phyloP scores from a whole-genome alignment of 1,284 basidiomycete species.

The Cryptococcus sp. region DNA sequence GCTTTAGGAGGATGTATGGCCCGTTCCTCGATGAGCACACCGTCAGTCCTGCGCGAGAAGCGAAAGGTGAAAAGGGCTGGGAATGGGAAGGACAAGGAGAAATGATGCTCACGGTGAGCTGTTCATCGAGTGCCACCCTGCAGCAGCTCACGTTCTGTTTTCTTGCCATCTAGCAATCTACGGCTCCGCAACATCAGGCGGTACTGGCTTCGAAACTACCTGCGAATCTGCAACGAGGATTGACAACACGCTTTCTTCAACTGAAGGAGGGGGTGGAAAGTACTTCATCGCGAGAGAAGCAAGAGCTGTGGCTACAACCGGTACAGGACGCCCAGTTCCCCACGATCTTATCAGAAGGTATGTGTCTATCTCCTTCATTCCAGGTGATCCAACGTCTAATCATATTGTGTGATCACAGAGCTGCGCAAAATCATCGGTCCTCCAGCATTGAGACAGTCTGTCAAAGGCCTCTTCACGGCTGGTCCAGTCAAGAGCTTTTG shows the following conservation, averaged over 20 bases:
- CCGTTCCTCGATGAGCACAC: constrained; percentile 68
- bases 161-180: constrained; percentile 62
- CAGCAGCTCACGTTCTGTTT: background rate
- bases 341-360: constrained; percentile 63
- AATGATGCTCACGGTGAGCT: background rate
- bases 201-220: constrained; percentile 76
- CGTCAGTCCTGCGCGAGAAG: background rate
- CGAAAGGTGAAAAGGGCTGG: constrained; percentile 14
- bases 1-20: constrained; percentile 86
- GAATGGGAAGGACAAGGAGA: constrained; percentile 23
- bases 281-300: background rate
- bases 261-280: background rate
- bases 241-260: constrained; percentile 26
- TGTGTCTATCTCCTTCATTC: constrained; percentile 9
- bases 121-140: too few relatives aligned
- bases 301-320: constrained; percentile 70
- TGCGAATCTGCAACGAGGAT: constrained; percentile 55
- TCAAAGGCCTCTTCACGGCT: constrained; percentile 84
- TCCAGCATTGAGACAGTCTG: constrained; percentile 78
- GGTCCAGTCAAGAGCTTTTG: constrained; percentile 74
- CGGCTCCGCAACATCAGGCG: constrained; percentile 64
- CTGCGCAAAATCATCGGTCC: constrained; percentile 73
- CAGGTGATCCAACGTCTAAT: background rate
- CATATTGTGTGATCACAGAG: constrained; percentile 56
- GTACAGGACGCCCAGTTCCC: constrained; percentile 66